Evolutionary conservation across 768 basidiomycete genomes (phyloP), one percentile per base, ranked within the genome.

Genomic region (Chalciporus piperatus): DNA sequence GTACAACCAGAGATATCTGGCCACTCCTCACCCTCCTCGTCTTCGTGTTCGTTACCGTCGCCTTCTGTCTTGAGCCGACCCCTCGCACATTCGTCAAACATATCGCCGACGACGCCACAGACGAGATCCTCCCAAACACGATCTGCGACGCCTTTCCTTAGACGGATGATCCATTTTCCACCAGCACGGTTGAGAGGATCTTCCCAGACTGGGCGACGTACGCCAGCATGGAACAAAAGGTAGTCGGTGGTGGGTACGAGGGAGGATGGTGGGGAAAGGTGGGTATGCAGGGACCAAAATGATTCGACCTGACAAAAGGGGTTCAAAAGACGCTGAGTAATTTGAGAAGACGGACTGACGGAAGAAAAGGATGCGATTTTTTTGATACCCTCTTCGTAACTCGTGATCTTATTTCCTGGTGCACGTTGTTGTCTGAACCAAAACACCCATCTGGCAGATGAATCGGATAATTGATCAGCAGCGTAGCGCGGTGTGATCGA

Each of bases 331-430:
- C 37, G 51, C 60, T n/a, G n/a, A n/a, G n/a, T n/a, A n/a, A n/a
- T n/a, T n/a, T n/a, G 39, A 59, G 52, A 54, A 40, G 33, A 44
- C 11, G 41, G 0, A 75, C 84, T 47, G 55, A 92, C 89, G 6
- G 92, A 95, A 58, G 88, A 85, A 65, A 95, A 96, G 5, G 89
- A 84, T 6, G 92, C 84, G 42, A 98, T 85, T 70, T 87, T 88
- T 73, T 92, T 92, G 63, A 98, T 96, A 25, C 93, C 92, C 64
- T 96, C 93, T 63, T 97, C 94, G 64, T 98, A 97, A 64, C 83
- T 93, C 11, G 84, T 78, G 56, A 90, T 85, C 72, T 94, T 96
- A 55, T 89, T 92, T 13, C 92, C 92, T 14, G 92, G 91, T 2
- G 89, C 76, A 55, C 91, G 87, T 66, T 96, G 92, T 64, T 92